Base-by-base conservation (phyloP, 2,329 filamentous ascomycete genomes). In the Aspergillus pseudonomiae region DNA sequence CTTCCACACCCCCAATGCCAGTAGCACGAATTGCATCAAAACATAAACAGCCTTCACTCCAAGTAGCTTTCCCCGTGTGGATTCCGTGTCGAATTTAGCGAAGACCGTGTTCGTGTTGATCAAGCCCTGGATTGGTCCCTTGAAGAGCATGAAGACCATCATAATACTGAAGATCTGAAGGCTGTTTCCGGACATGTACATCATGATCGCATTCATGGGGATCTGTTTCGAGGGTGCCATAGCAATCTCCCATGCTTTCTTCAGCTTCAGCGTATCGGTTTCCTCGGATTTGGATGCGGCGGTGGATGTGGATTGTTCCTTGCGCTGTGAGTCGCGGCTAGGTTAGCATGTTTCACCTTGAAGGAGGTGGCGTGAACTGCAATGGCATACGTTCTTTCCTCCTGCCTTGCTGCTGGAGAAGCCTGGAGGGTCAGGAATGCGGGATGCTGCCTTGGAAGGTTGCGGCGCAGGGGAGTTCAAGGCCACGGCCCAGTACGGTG, bases 101-200 rank as follows among this genome's bases (percentile, higher is more conserved):
- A 99, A 98, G n/a, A 91, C 92, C 74, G 89, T 87, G 75, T 95
- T 93, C 55, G 94, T 94, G 70, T 84, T 88, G 65, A 96, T 80
- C 53, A 98, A 82, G 39, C 94, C 95, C 79, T 92, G 88, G 65
- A 99, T 86, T 11, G 95, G 95, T 70, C 92, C 96, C 84, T 98
- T 98, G 86, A 99, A 99, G 53, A 96, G 89, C 91, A 97, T 98
- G 74, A 94, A 94, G 21, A 98, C 94, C 94, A 98, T 99, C 93
- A 98, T 98, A 80, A 99, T 98, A 80, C 91, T 96, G 84, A 99
- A 99, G 70, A 99, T 98, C 78, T 99, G 95, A 54, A 99, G 87
- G 65, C 92, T 93, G 82, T 98, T 99, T 74, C 95, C 95, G 36
- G 94, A 96, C 95, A 99, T 99, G 86, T 99, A 99, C 93, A 98